Conservation (phyloP, 179 eudicot species). For the Beta macrorhiza region DNA sequence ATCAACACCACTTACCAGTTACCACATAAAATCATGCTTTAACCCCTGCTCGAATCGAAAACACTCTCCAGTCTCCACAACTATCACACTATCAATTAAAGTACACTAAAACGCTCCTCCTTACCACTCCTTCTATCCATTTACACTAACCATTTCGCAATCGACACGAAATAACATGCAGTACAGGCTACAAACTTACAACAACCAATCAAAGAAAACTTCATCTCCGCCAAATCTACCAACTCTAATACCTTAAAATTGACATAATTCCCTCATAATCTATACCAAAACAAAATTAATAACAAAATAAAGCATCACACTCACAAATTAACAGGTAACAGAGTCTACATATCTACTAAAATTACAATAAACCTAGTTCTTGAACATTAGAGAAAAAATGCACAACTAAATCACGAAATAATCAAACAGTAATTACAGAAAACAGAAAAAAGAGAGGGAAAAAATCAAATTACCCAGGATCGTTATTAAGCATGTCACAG, state of each 20-base stretch:
- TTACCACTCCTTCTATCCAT: not conserved
- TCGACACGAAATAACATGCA: slow-evolving; percentile 3
- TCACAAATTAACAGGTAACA: not conserved
- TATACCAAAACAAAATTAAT: too few relatives aligned
- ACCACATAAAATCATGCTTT: not conserved
- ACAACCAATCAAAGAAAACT: not conserved
- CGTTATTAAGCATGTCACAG: slow-evolving; percentile 85
- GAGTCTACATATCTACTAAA: not conserved
- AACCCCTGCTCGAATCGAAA: not conserved
- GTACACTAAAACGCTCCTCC: slow-evolving; percentile 14
- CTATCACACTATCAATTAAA: not conserved
- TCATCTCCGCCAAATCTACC: not conserved
- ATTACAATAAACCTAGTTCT: not conserved
- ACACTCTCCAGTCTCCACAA: not conserved
- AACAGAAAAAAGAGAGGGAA: not conserved
- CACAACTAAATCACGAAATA: slow-evolving; percentile 5
- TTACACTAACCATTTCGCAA: not conserved
- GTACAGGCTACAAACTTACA: not conserved
- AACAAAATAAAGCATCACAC: too few relatives aligned
- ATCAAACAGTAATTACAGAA: not conserved
- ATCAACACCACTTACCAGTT: not conserved
- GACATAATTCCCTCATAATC: not conserved
- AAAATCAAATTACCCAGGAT: slow-evolving; percentile 51
- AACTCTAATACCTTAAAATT: not conserved
- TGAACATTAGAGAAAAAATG: not conserved